Evolutionary conservation across 352 stramenopile species (phyloP), one percentile per base, ranked within the genome.

Genomic region (Phytophthora europaea): DNA sequence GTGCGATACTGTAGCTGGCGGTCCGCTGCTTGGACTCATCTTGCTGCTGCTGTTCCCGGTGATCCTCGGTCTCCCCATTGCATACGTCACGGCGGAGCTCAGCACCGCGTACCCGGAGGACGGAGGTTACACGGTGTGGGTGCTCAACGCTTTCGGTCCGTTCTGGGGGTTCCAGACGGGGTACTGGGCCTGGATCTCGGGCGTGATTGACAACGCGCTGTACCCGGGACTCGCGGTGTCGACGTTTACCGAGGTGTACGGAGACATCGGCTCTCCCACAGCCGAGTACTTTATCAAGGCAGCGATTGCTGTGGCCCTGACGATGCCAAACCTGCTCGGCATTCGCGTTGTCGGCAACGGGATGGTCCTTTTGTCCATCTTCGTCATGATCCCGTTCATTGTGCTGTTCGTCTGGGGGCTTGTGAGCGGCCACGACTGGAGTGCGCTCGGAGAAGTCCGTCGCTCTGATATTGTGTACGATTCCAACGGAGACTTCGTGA

Each of bases 31-130:
- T 69, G 87, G 94, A 16, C 80, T 99, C 36, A 76, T 98, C 8
- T 90, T 95, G 20, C 89, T 98, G 62, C 36, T 95, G 20, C 23
- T 98, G 18, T 89, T 98, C 52, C 94, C 94, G 7, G 78, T 98
- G 20, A 72, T 98, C 15, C 98, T 94, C 85, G 93, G 86, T 3
- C 54, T 98, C 12, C 95, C 94, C 13, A 97, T 98, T 75, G 92
- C 91, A 15, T 85, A 98, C 55, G 92, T 99, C 34, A 98, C 95
- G 4, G 93, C 94, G 10, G 95, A 99, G 77, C 82, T 99, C 20
- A 94, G 91, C 23, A 91, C 91, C 3, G 80, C 94, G 16, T 98
- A 98, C 77, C 94, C 93, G 3, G 90, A 98, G 58, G 80, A 88
- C 31, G 81, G 83, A 45, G 93, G 84, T 59, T 97, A 91, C 72